Evolutionary conservation across 371 early-diverging fungal genomes (phyloP), one percentile per base, ranked within the genome.

Genomic region (Capillidium heterosporum): DNA sequence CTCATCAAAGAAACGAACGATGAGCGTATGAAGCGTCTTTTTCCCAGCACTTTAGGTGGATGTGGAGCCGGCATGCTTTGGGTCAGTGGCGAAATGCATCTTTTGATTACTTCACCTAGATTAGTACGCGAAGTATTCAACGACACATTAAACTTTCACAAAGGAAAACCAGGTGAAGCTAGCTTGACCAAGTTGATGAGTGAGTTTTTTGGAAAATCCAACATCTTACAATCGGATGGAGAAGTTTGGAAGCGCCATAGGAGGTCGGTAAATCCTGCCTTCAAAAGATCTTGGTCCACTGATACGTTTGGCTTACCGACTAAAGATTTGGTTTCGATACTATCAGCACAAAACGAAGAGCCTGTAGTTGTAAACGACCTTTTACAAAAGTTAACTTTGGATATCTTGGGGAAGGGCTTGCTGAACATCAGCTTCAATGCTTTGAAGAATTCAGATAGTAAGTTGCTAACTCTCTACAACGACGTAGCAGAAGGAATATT

Each of bases 201-300:
- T 40, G 31, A 50, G 19, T 27, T 32, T 31, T 19, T 50, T 15
- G 51, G 51, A 23, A 19, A 15, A 17, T 19, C 51, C 10, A 54
- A 54, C 27, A 54, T 54, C 21, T 17, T 54, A 17, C 15, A 39
- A 13, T 40, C 55, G 32, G 41, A 54, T 32, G 40, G 40, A 7
- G 21, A 56, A 11, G 59, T 54, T 5, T 56, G 56, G 56, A 40
- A 29, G n/a, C 43, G 17, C 13, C 59, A 59, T 35, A 35, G 59
- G 24, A 35, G 21, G 7, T 17, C 55, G 19, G 56, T 47, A 15
- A 59, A 59, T 48, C 59, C 59, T 13, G 56, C 56, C 23, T 59
- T 59, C 46, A 53, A 27, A 24, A 53, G 48, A 31, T 27, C 47
- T 1, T 59, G 39, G 43, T 21, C 44, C 0, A 52, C 43, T 21